Evolutionary conservation across 2,329 filamentous ascomycete species (phyloP).

Genomic region (Periconia macrospinosa): DNA sequence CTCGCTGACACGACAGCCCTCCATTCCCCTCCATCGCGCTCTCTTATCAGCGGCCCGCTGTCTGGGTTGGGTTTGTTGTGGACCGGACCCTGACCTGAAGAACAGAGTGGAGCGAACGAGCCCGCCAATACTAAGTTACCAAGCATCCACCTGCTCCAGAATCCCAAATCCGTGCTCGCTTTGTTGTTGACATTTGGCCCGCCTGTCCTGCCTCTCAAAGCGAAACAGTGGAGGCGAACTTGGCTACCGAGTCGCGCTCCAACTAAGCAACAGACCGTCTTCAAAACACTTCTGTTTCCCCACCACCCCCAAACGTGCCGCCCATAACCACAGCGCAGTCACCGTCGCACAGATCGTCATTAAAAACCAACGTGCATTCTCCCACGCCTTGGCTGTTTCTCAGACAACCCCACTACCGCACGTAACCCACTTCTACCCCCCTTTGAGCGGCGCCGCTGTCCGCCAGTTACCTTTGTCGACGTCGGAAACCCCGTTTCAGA

Average conservation of each 20-base stretch:
- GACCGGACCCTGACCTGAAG: neutral
- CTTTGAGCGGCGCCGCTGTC: neutral
- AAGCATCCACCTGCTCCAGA: neutral
- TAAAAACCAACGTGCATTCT: neutral
- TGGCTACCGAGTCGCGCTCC: constrained; percentile 3
- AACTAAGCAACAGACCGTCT: constrained; percentile 1
- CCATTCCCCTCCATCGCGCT: neutral
- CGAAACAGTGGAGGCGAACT: neutral
- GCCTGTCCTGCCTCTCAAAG: neutral
- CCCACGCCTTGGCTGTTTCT: neutral
- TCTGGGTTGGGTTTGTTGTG: neutral
- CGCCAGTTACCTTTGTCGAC: neutral
- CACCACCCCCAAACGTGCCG: neutral
- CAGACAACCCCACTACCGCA: neutral
- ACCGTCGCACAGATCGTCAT: neutral
- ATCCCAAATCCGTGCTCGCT: neutral
- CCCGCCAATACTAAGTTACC: neutral
- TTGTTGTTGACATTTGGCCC: neutral
- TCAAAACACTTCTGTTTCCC: neutral
- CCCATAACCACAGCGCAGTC: neutral
- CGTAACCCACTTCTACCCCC: neutral
- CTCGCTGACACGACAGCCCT: too few relatives aligned
- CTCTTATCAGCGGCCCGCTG: neutral
- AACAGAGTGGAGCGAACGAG: neutral
- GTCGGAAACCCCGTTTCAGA: neutral